A percentile compares a stretch with the other conserved stretches of the same genome.
Conservation (phyloP, 176 grass and related monocot species). For the Raddia guianensis region DNA sequence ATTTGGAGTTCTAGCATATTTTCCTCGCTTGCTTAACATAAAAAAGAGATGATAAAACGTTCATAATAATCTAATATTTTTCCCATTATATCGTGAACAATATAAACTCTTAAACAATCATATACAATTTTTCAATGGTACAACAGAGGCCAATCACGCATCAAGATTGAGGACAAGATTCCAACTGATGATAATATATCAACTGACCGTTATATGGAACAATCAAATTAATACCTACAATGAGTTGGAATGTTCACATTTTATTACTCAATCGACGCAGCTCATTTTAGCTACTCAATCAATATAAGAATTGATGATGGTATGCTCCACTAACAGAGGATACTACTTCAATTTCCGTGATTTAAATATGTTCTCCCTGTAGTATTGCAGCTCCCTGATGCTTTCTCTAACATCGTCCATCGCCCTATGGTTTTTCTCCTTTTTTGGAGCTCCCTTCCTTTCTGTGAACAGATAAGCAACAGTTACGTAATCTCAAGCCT, state of each 20-base stretch:
- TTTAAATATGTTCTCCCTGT: conserved; percentile 94
- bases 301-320: not conserved
- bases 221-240: not conserved
- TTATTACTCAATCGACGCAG: not conserved
- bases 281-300: not conserved
- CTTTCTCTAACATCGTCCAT: conserved; percentile 89
- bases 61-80: not conserved
- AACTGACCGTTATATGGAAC: not conserved
- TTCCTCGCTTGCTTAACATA: not conserved
- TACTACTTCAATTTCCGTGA: conserved; percentile 50
- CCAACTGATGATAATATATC: not conserved
- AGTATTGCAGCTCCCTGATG: conserved; percentile 80
- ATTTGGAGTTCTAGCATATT: not conserved
- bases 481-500: not conserved
- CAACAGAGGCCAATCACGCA: not conserved
- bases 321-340: conserved; percentile 6
- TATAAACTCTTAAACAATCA: not conserved
- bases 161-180: not conserved
- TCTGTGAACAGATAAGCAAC: conserved; percentile 45
- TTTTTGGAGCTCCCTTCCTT: conserved; percentile 65
- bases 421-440: conserved; percentile 76
- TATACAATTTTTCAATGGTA: not conserved
- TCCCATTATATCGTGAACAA: not conserved
- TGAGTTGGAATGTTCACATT: not conserved
- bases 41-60: not conserved